A percentile compares a stretch with the other conserved stretches of the same genome.
phyloP scores from a whole-genome alignment of 257 asterid species.

The Gentiana straminea region DNA sequence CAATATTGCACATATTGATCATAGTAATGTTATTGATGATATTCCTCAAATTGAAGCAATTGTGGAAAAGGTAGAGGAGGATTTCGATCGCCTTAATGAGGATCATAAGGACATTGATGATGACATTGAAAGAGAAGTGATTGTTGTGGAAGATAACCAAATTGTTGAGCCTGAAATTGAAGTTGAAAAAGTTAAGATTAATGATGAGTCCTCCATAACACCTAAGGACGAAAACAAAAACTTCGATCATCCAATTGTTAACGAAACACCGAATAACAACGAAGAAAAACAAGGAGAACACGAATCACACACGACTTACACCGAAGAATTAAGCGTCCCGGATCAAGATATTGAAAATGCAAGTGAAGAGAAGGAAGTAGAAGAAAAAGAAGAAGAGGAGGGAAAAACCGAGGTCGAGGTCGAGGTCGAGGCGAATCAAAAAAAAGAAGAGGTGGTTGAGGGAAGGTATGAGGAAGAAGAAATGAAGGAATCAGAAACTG shows the following conservation, averaged over 20 bases:
- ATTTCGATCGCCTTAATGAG: neutral
- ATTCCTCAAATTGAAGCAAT: constrained; percentile 16
- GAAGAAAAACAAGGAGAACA: too few species aligned
- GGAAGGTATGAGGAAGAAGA: neutral
- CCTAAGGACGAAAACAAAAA: too few species aligned
- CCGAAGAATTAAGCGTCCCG: too few species aligned
- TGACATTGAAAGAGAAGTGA: neutral
- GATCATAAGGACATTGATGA: constrained; percentile 7
- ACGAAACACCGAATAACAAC: too few species aligned
- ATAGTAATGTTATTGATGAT: too few species aligned
- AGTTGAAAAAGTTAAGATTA: neutral
- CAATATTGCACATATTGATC: too few species aligned
- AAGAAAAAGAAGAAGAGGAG: neutral
- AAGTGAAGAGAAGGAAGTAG: neutral
- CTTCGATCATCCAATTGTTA: too few species aligned
- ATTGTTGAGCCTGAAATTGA: constrained; percentile 15
- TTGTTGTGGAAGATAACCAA: constrained; percentile 2
- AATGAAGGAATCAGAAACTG: constrained; percentile 11
- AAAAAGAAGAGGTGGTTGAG: neutral
- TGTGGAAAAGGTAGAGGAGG: constrained; percentile 10
- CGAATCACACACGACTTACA: too few species aligned
- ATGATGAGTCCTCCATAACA: too few species aligned
- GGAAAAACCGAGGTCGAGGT: neutral
- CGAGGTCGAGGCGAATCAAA: neutral
- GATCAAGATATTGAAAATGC: too few species aligned